These are phyloP conservation scores for Penicillium cataractarum DNA, from an alignment of 495 filamentous ascomycete genomes.

Conservation along the genomic window DNA sequence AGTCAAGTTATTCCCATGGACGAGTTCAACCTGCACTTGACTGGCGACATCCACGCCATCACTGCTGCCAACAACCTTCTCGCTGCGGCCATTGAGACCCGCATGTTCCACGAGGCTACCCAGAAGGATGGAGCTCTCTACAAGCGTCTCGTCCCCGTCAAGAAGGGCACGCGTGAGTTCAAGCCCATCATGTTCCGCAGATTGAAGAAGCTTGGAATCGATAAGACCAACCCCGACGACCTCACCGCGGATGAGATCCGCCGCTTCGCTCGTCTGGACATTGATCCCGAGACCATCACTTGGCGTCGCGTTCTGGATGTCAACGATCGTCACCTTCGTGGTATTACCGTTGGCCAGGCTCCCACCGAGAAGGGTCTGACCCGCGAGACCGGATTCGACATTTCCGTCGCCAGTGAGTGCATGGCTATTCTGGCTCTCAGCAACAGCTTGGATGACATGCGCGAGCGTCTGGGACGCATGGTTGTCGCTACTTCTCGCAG, in stretches of 20 bases:
- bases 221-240: slow-evolving; percentile 89
- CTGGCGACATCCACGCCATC: slow-evolving; percentile 97
- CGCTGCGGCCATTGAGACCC: slow-evolving; percentile 96
- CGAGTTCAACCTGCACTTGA: slow-evolving; percentile 97
- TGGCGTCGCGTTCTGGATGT: slow-evolving; percentile 97
- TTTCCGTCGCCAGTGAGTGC: slow-evolving; percentile 95
- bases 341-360: slow-evolving; percentile 83
- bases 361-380: slow-evolving; percentile 86
- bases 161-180: slow-evolving; percentile 88
- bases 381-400: slow-evolving; percentile 91
- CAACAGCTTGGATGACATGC: slow-evolving; percentile 85
- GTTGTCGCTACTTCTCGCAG: slow-evolving; percentile 85
- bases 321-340: slow-evolving; percentile 91
- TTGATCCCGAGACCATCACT: slow-evolving; percentile 95
- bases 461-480: slow-evolving; percentile 93
- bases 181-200: slow-evolving; percentile 87
- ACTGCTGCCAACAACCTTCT: slow-evolving; percentile 97
- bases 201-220: slow-evolving; percentile 91
- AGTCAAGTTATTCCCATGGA: slow-evolving; percentile 99
- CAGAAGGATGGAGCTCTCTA: slow-evolving; percentile 91
- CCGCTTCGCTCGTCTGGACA: slow-evolving; percentile 89
- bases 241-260: slow-evolving; percentile 86
- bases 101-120: slow-evolving; percentile 96
- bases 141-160: slow-evolving; percentile 82
- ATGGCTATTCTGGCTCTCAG: slow-evolving; percentile 98